A percentile compares a stretch with the other conserved stretches of the same genome.
Evolutionary conservation across 495 filamentous ascomycete species (phyloP).

Genomic region (Acidomyces sp.): DNA sequence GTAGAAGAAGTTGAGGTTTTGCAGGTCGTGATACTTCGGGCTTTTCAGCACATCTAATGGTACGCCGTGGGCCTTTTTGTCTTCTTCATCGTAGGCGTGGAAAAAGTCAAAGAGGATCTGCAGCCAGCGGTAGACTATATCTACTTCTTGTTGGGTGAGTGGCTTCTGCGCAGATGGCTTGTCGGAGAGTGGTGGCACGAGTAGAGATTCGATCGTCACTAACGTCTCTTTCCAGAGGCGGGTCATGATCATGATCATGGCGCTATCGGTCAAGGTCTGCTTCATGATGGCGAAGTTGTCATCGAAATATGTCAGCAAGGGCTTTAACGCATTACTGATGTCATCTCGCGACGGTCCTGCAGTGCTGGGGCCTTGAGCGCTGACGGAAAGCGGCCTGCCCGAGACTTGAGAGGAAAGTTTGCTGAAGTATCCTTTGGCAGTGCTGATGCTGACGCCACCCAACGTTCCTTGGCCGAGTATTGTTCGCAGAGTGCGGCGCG

Average conservation of each 20-base stretch:
- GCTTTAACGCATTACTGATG: constrained; percentile 66
- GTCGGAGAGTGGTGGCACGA: constrained; percentile 91
- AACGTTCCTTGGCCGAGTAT: constrained; percentile 64
- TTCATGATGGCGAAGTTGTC: constrained; percentile 99
- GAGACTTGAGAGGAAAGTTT: constrained; percentile 10
- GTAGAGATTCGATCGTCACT: constrained; percentile 71
- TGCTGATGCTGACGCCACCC: constrained; percentile 56
- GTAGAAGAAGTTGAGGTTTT: constrained; percentile 95
- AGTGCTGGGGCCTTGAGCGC: neutral
- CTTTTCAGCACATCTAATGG: constrained; percentile 83
- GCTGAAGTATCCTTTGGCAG: constrained; percentile 40
- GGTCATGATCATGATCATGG: constrained; percentile 96
- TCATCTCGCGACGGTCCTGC: constrained; percentile 51
- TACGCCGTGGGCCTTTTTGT: constrained; percentile 75
- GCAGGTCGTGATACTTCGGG: constrained; percentile 95
- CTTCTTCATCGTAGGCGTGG: constrained; percentile 76
- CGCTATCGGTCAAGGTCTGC: constrained; percentile 76
- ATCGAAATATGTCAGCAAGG: constrained; percentile 93
- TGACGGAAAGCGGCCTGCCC: constrained; percentile 5
- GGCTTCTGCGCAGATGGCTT: constrained; percentile 83
- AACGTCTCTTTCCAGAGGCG: constrained; percentile 96
- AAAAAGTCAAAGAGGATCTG: constrained; percentile 88
- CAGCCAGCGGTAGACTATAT: constrained; percentile 92
- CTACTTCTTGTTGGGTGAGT: constrained; percentile 77
- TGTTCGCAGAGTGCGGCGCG: constrained; percentile 59